phyloP scores from a whole-genome alignment of 371 early-diverging fungal genomes.

The Saksenaea vasiformis region DNA sequence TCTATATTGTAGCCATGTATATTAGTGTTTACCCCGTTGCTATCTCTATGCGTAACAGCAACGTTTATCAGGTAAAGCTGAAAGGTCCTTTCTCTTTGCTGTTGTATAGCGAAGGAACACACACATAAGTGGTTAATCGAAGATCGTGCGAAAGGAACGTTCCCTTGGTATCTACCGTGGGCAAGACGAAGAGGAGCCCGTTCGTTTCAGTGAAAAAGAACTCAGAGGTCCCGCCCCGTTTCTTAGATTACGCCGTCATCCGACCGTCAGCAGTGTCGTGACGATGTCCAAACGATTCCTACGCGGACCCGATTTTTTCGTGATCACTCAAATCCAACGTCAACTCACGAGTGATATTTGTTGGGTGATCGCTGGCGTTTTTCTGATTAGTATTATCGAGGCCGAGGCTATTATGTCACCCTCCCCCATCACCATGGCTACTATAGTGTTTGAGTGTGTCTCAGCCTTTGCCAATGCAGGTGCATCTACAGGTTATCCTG shows the following conservation, averaged over 20 bases:
- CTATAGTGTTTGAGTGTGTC: conserved; percentile 52
- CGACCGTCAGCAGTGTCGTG: conserved; percentile 42
- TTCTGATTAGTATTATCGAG: conserved; percentile 37
- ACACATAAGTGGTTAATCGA: no score
- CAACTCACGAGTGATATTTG: conserved; percentile 51
- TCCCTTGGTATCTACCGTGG: conserved; percentile 47
- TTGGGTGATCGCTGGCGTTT: conserved; percentile 47
- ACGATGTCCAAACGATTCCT: conserved; percentile 34
- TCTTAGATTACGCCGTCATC: conserved; percentile 29
- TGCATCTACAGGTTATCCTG: conserved; percentile 41
- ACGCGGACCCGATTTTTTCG: conserved; percentile 49
- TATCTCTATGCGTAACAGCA: conserved; percentile 55
- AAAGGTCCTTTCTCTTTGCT: not conserved
- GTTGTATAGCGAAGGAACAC: no score
- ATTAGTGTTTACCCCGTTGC: conserved; percentile 56
- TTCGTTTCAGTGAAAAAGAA: conserved; percentile 20
- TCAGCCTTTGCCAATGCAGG: conserved; percentile 53
- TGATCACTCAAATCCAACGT: conserved; percentile 47
- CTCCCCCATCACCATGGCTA: conserved; percentile 38
- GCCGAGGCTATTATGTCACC: conserved; percentile 31
- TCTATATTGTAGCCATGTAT: conserved; percentile 56
- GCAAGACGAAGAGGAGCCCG: conserved; percentile 27
- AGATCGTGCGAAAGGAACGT: no score
- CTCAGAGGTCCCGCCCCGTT: conserved; percentile 22
- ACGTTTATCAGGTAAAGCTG: conserved; percentile 45